Conservation (phyloP, 2,329 filamentous ascomycete species). For the Anisogramma anomala region DNA sequence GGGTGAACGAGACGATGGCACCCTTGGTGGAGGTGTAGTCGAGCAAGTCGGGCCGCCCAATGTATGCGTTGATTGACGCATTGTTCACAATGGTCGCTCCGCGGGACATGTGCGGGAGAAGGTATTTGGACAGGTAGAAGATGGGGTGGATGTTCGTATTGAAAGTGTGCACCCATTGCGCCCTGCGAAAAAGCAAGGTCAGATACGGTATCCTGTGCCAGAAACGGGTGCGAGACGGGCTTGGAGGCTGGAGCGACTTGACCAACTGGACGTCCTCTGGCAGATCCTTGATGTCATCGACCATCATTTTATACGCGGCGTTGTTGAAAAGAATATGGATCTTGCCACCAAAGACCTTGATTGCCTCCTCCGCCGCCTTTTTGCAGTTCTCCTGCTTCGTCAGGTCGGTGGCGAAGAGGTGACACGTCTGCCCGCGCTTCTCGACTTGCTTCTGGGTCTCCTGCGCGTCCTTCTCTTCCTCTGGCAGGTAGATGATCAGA, state of each 20-base stretch:
- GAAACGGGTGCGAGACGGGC: neutral
- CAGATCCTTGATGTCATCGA: conserved; percentile 58
- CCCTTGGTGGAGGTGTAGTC: conserved; percentile 76
- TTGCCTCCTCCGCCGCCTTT: conserved; percentile 53
- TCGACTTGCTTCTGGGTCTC: conserved; percentile 63
- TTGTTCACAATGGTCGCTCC: conserved; percentile 77
- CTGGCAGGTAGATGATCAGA: conserved; percentile 61
- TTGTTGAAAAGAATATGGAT: conserved; percentile 71
- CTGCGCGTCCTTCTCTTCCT: conserved; percentile 65
- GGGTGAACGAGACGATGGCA: conserved; percentile 68
- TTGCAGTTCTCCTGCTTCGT: conserved; percentile 56
- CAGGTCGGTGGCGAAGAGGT: conserved; percentile 54
- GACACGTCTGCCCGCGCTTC: conserved; percentile 52
- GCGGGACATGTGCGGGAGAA: conserved; percentile 60
- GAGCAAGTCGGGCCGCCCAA: conserved; percentile 66
- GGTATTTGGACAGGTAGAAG: conserved; percentile 72
- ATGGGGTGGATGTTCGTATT: conserved; percentile 73
- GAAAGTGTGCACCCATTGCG: conserved; percentile 72
- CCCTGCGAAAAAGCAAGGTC: conserved; percentile 29
- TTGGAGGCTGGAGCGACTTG: too few relatives aligned
- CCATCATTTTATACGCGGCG: conserved; percentile 64
- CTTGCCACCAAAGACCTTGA: conserved; percentile 48
- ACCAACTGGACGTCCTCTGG: conserved; percentile 46
- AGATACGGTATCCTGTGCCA: neutral
- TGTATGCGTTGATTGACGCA: conserved; percentile 72